phyloP scores from a whole-genome alignment of 805 yeast species.

The Wickerhamomyces mucosus region DNA sequence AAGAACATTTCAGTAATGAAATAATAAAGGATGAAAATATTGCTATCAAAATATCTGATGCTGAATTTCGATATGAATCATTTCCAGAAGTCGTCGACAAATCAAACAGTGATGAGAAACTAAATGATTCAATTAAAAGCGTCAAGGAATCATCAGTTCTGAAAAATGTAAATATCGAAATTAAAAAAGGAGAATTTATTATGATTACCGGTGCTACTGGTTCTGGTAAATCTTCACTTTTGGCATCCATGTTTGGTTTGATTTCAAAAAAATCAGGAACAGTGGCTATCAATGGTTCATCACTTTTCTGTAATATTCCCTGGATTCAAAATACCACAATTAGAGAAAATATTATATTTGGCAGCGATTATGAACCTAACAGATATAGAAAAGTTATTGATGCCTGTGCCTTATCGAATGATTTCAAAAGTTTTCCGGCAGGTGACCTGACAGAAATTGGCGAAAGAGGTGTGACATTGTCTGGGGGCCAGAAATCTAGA shows the following conservation, averaged over 20 bases:
- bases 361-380: constrained; percentile 64
- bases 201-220: constrained; percentile 34
- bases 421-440: constrained; percentile 64
- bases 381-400: constrained; percentile 67
- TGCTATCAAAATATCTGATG: too few species aligned
- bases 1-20: constrained; percentile 22
- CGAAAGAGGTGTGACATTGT: constrained; percentile 87
- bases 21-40: constrained; percentile 7
- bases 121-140: not conserved
- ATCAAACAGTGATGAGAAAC: not conserved
- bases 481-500: constrained; percentile 96
- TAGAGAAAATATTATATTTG: constrained; percentile 79
- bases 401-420: constrained; percentile 77
- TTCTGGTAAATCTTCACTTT: constrained; percentile 39
- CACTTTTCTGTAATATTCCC: constrained; percentile 44
- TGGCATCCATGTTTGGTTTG: constrained; percentile 14
- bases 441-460: constrained; percentile 90
- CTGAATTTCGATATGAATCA: too few species aligned
- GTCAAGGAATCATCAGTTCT: not conserved
- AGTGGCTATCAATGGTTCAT: constrained; percentile 37
- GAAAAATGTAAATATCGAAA: constrained; percentile 25
- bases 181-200: constrained; percentile 3
- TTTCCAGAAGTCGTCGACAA: too few species aligned
- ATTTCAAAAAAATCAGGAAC: constrained; percentile 46
- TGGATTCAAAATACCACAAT: constrained; percentile 94